Evolutionary conservation across 2,329 filamentous ascomycete genomes (phyloP).

Genomic region (Penicillium glabrum): DNA sequence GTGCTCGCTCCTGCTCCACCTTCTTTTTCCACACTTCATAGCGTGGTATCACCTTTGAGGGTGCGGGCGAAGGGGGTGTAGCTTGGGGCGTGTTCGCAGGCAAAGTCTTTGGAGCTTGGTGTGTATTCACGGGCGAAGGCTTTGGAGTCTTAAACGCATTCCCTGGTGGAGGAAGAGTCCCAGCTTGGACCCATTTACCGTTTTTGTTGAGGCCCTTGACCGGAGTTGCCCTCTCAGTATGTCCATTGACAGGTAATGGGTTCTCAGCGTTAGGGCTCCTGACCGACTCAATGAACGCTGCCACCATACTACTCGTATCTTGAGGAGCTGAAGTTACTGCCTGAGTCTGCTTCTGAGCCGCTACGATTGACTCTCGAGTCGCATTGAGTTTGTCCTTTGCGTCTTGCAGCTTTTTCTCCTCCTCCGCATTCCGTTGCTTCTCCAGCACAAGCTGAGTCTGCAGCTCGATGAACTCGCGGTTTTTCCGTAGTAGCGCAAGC

Average conservation of each 20-base stretch:
- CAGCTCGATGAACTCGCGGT: not conserved
- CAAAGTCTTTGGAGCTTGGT: too few species aligned
- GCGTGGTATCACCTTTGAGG: not conserved
- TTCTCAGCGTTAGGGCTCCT: not conserved
- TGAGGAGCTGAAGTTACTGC: too few species aligned
- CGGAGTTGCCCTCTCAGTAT: not conserved
- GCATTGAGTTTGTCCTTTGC: not conserved
- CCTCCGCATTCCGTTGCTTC: not conserved
- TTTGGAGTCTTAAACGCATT: not conserved
- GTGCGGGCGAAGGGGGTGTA: not conserved
- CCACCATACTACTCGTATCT: not conserved
- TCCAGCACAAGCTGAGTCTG: not conserved
- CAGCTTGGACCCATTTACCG: not conserved
- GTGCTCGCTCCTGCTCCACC: not conserved
- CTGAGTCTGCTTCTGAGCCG: not conserved
- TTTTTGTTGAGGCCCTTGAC: not conserved
- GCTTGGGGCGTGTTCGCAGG: not conserved
- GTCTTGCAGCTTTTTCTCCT: not conserved
- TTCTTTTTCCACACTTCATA: not conserved
- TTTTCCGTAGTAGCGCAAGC: not conserved
- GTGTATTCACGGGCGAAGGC: too few species aligned
- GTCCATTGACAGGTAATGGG: not conserved
- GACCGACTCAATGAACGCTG: not conserved
- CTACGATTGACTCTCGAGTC: not conserved
- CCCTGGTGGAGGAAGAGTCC: not conserved